These are phyloP conservation scores for Penicillium samsonianum DNA, from an alignment of 495 filamentous ascomycete species.

Conservation along the genomic window DNA sequence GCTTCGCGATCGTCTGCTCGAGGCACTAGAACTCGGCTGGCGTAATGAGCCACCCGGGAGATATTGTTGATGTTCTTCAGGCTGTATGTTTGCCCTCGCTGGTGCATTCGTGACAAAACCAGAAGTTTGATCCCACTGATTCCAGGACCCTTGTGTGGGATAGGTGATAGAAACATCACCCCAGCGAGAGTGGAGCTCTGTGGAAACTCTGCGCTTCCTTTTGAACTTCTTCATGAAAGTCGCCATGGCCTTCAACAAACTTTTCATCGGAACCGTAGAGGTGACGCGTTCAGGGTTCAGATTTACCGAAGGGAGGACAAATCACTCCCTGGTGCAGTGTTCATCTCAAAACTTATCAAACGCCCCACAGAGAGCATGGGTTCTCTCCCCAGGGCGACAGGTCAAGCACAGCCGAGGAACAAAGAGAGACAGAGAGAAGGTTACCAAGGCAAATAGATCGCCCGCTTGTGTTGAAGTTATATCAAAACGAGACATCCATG, in stretches of 20 bases:
- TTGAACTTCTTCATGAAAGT: constrained; percentile 40
- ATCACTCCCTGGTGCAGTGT: constrained; percentile 20
- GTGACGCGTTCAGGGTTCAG: neutral
- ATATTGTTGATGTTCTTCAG: constrained; percentile 15
- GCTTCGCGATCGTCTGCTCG: constrained; percentile 11
- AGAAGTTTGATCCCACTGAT: constrained; percentile 34
- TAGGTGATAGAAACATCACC: constrained; percentile 46
- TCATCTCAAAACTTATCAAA: constrained; percentile 24
- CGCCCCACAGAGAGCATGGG: constrained; percentile 12
- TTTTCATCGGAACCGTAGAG: constrained; percentile 27
- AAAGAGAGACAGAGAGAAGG: constrained; percentile 9
- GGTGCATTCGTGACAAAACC: constrained; percentile 20
- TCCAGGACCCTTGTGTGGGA: constrained; percentile 49
- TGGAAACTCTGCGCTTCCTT: constrained; percentile 42
- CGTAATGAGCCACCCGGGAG: constrained; percentile 13
- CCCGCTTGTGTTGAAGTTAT: constrained; percentile 33
- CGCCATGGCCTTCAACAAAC: constrained; percentile 35
- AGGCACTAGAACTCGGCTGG: neutral
- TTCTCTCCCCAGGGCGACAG: neutral
- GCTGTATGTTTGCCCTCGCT: neutral
- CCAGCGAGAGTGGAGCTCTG: constrained; percentile 45
- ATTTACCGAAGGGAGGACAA: constrained; percentile 22
- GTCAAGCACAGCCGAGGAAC: constrained; percentile 1
- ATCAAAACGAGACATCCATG: constrained; percentile 23
- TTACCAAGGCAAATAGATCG: constrained; percentile 9